A percentile compares a stretch with the other conserved stretches of the same genome.
phyloP scores from a whole-genome alignment of 208 protist genomes.

The Trypanosoma brucei region DNA sequence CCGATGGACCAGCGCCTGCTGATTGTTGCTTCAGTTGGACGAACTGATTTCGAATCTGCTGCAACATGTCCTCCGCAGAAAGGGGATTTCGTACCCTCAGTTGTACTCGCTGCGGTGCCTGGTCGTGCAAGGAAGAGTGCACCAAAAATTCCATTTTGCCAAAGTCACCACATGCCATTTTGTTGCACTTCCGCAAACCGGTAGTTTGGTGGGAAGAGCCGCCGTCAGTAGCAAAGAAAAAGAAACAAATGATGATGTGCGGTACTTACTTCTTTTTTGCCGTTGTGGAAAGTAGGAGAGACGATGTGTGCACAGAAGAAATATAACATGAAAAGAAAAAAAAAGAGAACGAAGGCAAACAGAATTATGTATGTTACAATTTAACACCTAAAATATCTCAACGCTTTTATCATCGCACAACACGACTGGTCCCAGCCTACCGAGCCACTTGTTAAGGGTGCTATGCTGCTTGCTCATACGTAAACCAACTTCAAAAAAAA shows the following conservation, averaged over 20 bases:
- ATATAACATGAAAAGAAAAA: constrained; percentile 8
- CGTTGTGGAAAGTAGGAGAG: neutral
- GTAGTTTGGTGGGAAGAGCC: neutral
- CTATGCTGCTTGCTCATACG: no score
- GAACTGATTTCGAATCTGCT: constrained; percentile 30
- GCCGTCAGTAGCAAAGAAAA: neutral
- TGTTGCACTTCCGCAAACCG: neutral
- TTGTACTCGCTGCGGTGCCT: constrained; percentile 26
- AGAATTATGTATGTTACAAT: no score
- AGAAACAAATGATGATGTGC: neutral
- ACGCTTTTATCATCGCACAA: no score
- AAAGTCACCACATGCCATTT: constrained; percentile 2
- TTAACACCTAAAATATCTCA: no score
- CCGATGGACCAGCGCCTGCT: no score
- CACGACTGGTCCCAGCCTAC: no score
- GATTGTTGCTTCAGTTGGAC: neutral
- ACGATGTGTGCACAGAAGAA: neutral
- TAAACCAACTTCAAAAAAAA: no score
- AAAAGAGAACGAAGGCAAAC: neutral
- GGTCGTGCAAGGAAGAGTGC: constrained; percentile 19
- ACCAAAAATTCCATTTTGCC: constrained; percentile 31
- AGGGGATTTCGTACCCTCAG: constrained; percentile 23
- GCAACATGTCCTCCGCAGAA: constrained; percentile 20
- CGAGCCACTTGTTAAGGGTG: no score
- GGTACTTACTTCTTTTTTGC: neutral